Conservation (phyloP, 306 rosid species). For the Trifolium repens region DNA sequence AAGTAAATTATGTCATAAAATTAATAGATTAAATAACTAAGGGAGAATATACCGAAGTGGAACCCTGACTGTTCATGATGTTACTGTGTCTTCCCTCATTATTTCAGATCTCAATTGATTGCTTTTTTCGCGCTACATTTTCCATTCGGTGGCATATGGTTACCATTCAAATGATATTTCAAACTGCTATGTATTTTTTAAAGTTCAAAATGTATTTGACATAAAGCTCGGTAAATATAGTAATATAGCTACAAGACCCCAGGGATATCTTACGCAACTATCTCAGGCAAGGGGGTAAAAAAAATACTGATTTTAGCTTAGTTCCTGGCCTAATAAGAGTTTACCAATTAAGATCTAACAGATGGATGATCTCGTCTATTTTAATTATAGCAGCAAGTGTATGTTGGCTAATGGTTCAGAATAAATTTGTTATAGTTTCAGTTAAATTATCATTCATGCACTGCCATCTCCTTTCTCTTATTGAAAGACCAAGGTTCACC, state of each 20-base stretch:
- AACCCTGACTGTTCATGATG: constrained; percentile 22
- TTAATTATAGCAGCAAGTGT: constrained; percentile 28
- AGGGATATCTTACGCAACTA: constrained; percentile 13
- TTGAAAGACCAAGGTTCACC: constrained; percentile 55
- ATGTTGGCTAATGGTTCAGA: not conserved
- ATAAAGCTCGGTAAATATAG: constrained; percentile 1
- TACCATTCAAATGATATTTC: constrained; percentile 33
- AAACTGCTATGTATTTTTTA: constrained; percentile 6
- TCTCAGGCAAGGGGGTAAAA: constrained; percentile 12
- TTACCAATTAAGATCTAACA: constrained; percentile 7
- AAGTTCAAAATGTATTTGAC: constrained; percentile 24
- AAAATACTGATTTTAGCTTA: not conserved
- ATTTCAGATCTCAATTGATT: constrained; percentile 25
- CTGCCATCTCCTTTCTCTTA: constrained; percentile 12
- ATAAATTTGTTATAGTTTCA: constrained; percentile 24
- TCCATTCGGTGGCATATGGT: constrained; percentile 32
- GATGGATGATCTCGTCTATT: not conserved
- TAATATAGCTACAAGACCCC: constrained; percentile 13
- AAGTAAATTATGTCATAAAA: constrained; percentile 39
- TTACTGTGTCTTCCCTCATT: constrained; percentile 25
- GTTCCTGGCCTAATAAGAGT: not conserved
- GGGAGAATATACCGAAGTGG: constrained; percentile 10
- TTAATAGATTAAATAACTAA: constrained; percentile 27
- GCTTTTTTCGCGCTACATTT: constrained; percentile 17
- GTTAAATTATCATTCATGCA: constrained; percentile 27